phyloP scores from a whole-genome alignment of 805 yeast genomes.

The Alloascoidea africana region DNA sequence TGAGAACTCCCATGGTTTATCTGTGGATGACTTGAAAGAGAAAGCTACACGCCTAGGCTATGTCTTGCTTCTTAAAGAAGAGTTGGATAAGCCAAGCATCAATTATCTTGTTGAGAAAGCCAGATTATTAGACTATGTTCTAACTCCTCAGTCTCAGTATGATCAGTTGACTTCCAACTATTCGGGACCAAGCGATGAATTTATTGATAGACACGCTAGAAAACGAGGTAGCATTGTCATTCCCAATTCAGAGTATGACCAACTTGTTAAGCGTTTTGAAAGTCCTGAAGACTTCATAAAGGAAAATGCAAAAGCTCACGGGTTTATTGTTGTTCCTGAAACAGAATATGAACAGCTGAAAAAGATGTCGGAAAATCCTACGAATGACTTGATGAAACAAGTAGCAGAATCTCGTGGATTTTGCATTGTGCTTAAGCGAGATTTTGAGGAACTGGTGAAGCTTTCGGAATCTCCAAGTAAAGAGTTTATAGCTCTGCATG shows the following conservation, averaged over 20 bases:
- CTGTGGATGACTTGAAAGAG: no score
- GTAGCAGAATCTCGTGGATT: conserved; percentile 4
- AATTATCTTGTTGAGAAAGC: neutral
- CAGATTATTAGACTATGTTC: neutral
- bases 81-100: neutral
- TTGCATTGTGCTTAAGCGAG: neutral
- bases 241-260: conserved; percentile 5
- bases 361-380: neutral
- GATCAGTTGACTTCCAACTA: neutral
- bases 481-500: conserved; percentile 7
- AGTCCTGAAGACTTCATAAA: conserved; percentile 2
- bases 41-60: conserved; percentile 9
- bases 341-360: neutral
- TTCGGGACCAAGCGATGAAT: conserved; percentile 5
- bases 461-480: conserved; percentile 8
- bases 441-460: conserved; percentile 1
- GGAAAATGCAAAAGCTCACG: neutral
- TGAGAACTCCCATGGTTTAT: no score
- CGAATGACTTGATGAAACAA: conserved; percentile 1
- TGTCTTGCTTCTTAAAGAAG: conserved; percentile 5
- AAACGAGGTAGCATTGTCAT: conserved; percentile 2
- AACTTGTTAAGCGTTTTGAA: conserved; percentile 3
- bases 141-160: neutral
- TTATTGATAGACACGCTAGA: conserved; percentile 8
- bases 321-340: conserved; percentile 1